Evolutionary conservation across 2,329 filamentous ascomycete species (phyloP), one percentile per base, ranked within the genome.

Genomic region (Cercospora brassicicola): DNA sequence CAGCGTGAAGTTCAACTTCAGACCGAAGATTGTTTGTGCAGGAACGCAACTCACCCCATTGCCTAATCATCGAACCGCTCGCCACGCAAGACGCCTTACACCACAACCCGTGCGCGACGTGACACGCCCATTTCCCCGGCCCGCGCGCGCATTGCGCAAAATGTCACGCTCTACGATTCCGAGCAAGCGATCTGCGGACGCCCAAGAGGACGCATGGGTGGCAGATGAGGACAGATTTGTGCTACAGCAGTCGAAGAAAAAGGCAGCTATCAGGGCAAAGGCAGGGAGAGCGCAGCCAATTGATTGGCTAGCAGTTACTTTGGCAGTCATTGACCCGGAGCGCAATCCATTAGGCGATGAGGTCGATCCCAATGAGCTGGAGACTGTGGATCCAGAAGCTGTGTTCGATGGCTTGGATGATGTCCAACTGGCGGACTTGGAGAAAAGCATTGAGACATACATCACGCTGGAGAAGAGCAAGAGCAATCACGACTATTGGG

Each of bases 201-300:
- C 81, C 39, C 80, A 82, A 69, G 83, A 85, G 73, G 82, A 81
- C 66, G 82, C 82, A 23, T 99, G 95, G 85, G 92, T 98, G 20
- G 92, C 94, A 62, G 92, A 96, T 75, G 95, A 99, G 80, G 95
- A 99, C 82, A 90, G 91, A 72, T 99, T 99, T 77, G 95, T 98
- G 66, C 84, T 99, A 76, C 94, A 93, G 80, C 95, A 99, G 81
- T 91, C 94, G 57, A 99, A 98, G 85, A 98, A 96, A 84, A 98
- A 97, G 84, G 94, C 95, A 51, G 92, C 94, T 72, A 96, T 99
- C 73, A 90, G 95, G 48, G 93, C 98, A 56, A 92, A 93, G 74
- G 94, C 96, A 79, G 91, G 91, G 10, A 89, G 96, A 73, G 94
- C 94, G 65, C 94, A 93, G 77, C 91, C 94, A 9, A 94, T 98